Evolutionary conservation across 495 filamentous ascomycete genomes (phyloP), one percentile per base, ranked within the genome.

Genomic region (Hypoxylon lienhwacheense): DNA sequence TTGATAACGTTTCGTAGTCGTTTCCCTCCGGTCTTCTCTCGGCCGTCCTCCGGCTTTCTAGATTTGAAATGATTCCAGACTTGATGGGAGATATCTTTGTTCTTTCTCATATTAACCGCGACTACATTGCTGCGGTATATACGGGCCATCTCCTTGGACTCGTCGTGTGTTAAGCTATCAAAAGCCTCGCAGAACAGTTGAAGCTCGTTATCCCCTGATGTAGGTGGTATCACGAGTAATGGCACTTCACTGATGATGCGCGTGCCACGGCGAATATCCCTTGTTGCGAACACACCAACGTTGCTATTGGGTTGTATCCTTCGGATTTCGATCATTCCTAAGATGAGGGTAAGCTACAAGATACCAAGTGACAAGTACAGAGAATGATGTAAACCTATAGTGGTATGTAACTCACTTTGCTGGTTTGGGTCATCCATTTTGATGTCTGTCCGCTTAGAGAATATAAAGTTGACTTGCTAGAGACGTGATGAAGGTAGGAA

Each of bases 241-340:
- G 57, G 57, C 6, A 19, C 14, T 45, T 61, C 57, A 2, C 50
- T 29, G 17, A 31, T 41, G 16, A 61, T n/a, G 22, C 57, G 57
- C 19, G 57, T 61, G 22, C 57, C 57, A 14, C 51, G 57, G 24
- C 33, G 26, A 14, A 61, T 55, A 14, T 51, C 12, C 12, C 3
- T 15, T 5, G 21, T 46, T 12, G 57, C 57, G 24, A 61, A 61
- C 11, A 51, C 47, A 4, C 37, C 46, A 41, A 46, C 40, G 10
- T 28, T 22, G 6, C 28, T 24, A 5, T 5, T 10, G 1, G 45
- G 22, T 7, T 5, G 21, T 12, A 35, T 2, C 2, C 19, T 33
- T 17, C 57, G 57, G 19, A 55, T 8, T 35, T 61, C 50, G 12
- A 51, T 35, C 46, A 61, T 51, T 3, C 1, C 41, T 58, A 21